A percentile compares a stretch with the other conserved stretches of the same genome.
These are phyloP conservation scores for Cladophialophora carrionii DNA, from an alignment of 2,329 filamentous ascomycete genomes.

Conservation along the genomic window DNA sequence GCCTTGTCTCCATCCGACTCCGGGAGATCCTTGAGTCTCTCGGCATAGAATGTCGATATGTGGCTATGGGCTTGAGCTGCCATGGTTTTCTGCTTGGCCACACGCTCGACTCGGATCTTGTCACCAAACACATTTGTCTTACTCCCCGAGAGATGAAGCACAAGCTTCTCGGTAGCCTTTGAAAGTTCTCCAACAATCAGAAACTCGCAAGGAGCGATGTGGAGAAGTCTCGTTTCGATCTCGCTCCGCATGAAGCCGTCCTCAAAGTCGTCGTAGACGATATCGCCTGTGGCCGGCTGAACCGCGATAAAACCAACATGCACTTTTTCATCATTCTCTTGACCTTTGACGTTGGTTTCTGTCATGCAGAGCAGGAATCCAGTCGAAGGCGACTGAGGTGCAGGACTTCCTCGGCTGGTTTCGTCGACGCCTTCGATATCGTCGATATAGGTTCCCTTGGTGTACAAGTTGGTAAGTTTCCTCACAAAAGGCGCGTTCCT, in stretches of 20 bases:
- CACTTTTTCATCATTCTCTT: conserved; percentile 89
- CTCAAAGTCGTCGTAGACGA: conserved; percentile 94
- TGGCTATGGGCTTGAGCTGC: conserved; percentile 84
- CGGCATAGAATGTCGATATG: conserved; percentile 89
- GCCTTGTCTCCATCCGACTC: conserved; percentile 59
- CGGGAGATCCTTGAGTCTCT: conserved; percentile 68
- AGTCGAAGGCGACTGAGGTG: conserved; percentile 64
- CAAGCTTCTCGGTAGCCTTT: conserved; percentile 86
- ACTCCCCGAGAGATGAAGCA: conserved; percentile 85
- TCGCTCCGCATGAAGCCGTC: conserved; percentile 98
- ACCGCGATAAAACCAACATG: conserved; percentile 90
- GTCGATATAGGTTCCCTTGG: conserved; percentile 96
- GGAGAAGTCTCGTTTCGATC: conserved; percentile 90
- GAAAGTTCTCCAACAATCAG: conserved; percentile 89
- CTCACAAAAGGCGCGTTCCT: conserved; percentile 88
- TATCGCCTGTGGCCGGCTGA: conserved; percentile 91
- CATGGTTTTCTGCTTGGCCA: conserved; percentile 75
- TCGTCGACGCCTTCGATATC: conserved; percentile 79
- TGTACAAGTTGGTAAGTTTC: conserved; percentile 94
- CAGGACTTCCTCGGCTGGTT: conserved; percentile 55
- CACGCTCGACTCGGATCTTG: conserved; percentile 79
- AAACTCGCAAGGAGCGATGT: conserved; percentile 95
- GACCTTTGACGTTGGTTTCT: conserved; percentile 76
- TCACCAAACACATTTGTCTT: conserved; percentile 93
- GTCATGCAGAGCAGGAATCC: conserved; percentile 95